Evolutionary conservation across 2,329 filamentous ascomycete genomes (phyloP), one percentile per base, ranked within the genome.

Genomic region (Colletotrichum shisoi): DNA sequence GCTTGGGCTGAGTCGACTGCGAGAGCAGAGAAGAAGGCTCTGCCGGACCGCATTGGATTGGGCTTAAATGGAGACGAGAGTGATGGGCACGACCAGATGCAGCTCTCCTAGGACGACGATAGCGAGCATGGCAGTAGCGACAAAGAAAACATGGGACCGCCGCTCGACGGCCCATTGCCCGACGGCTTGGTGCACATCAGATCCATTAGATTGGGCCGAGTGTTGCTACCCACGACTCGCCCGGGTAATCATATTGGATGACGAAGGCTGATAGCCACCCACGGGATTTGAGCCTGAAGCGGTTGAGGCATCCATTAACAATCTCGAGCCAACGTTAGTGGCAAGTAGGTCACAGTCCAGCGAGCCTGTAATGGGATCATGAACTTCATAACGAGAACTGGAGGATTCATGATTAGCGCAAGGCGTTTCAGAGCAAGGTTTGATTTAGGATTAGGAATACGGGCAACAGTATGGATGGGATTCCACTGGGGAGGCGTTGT

Each of bases 1-100:
- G 88, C 90, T 0, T 99, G 94, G 93, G 90, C 92, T 11, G 94
- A 98, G 78, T 82, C 83, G 19, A 84, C 84, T 61, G 89, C 87
- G 3, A 74, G 81, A 44, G 76, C 76, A 24, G 76, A 78, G 46
- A 80, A 80, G 69, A 79, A 79, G 60, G 75, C 79, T 27, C 63
- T 83, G 8, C 82, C 82, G 3, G 72, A 74, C 12, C 72, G 71
- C 11, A 77, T 83, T 24, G 78, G 81, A 42, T 69, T 84, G 3
- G 80, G 80, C 13, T 70, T 79, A 6, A 71, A 77, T 40, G 71
- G 71, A 21, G 75, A 77, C 48, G 74, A 75, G 19, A 64, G 62
- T 19, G 63, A 67, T 3, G 53, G 44, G 3, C 60, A 64, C 15
- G 69, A 70, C 19, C 68, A 61, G 6, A 70, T 70, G 69, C 31